A percentile compares a stretch with the other conserved stretches of the same genome.
phyloP scores from a whole-genome alignment of 345 rosid genomes.

The Durio zibethinus region DNA sequence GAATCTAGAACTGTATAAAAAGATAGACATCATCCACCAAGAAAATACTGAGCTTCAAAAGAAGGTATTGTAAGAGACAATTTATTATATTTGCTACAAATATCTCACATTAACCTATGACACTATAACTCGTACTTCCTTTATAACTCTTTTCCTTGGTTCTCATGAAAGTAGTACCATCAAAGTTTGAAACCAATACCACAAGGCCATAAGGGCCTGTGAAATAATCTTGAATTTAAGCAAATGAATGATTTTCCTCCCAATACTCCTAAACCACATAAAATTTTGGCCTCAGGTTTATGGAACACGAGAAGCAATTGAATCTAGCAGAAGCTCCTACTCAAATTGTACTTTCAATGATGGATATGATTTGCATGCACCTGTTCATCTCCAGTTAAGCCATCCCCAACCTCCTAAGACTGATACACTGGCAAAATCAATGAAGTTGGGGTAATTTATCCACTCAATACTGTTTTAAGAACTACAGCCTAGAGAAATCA shows the following conservation, averaged over 20 bases:
- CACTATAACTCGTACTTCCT: neutral
- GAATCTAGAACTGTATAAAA: constrained; percentile 47
- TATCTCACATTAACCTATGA: neutral
- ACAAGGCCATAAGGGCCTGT: neutral
- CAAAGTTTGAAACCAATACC: neutral
- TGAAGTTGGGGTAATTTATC: constrained; percentile 36
- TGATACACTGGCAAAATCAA: constrained; percentile 29
- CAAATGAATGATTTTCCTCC: neutral
- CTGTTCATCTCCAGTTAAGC: constrained; percentile 44
- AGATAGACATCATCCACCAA: constrained; percentile 38
- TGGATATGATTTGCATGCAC: constrained; percentile 32
- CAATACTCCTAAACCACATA: neutral
- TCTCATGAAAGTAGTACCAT: neutral
- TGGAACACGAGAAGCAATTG: constrained; percentile 24
- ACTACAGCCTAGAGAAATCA: neutral
- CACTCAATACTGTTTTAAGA: neutral
- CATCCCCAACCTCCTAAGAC: constrained; percentile 41
- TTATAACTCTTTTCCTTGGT: neutral
- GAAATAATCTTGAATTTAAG: neutral
- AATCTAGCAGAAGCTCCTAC: constrained; percentile 21
- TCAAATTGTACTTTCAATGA: constrained; percentile 25
- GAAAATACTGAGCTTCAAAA: constrained; percentile 52
- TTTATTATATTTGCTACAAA: neutral
- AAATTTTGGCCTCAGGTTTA: constrained; percentile 25
- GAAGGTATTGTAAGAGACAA: constrained; percentile 42